Conservation (phyloP, 2,329 filamentous ascomycete species). For the Waltergamsia citrina region DNA sequence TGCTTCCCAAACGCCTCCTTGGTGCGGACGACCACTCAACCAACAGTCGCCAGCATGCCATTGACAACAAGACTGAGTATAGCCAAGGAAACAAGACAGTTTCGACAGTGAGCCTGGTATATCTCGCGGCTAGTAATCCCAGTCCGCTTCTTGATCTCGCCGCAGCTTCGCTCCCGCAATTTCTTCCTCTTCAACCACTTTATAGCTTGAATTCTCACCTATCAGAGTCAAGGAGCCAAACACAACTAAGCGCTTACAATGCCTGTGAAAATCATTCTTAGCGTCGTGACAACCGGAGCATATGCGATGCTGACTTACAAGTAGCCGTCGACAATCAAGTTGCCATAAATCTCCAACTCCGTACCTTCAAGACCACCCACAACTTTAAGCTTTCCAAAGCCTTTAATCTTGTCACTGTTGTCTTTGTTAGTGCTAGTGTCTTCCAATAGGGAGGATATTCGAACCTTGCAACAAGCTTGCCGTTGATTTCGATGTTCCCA, state of each 20-base stretch:
- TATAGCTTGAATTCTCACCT: slow-evolving; percentile 31
- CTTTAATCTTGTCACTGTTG: slow-evolving; percentile 31
- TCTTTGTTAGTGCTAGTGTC: not conserved
- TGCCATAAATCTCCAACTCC: slow-evolving; percentile 37
- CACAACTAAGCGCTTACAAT: slow-evolving; percentile 31
- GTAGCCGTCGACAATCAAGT: slow-evolving; percentile 32
- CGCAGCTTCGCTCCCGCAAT: slow-evolving; percentile 32
- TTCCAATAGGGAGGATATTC: slow-evolving; percentile 5
- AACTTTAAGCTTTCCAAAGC: slow-evolving; percentile 35
- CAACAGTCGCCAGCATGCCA: no score
- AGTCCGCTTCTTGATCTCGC: slow-evolving; percentile 29
- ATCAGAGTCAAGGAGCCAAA: slow-evolving; percentile 37
- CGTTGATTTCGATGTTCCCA: slow-evolving; percentile 32
- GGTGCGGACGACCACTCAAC: no score
- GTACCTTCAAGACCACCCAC: slow-evolving; percentile 30
- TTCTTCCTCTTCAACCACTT: slow-evolving; percentile 30
- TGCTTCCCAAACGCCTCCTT: no score
- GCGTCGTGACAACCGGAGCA: not conserved
- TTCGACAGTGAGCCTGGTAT: no score
- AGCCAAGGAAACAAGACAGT: no score
- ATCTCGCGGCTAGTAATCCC: no score
- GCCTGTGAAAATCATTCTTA: slow-evolving; percentile 12
- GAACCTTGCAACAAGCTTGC: slow-evolving; percentile 27
- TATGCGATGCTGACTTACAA: slow-evolving; percentile 20
- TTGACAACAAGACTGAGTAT: no score